These are phyloP conservation scores for Xylariaceae sp. DNA, from an alignment of 2,329 filamentous ascomycete species.

Conservation along the genomic window DNA sequence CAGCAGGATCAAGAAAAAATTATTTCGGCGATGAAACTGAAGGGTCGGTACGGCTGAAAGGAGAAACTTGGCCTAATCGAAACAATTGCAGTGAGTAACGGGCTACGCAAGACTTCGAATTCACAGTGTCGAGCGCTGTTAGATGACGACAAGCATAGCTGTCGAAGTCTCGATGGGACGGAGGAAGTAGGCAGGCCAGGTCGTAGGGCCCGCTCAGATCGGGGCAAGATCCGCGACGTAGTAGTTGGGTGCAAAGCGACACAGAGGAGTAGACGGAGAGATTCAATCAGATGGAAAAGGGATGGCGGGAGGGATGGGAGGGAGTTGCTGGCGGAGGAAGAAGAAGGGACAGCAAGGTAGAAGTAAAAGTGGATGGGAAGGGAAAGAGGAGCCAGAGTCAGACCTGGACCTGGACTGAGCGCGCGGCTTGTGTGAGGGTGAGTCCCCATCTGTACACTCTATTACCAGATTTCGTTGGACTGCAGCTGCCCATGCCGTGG, in stretches of 20 bases:
- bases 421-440: constrained; percentile 18
- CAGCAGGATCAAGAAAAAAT: constrained; percentile 7
- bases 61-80: constrained; percentile 6
- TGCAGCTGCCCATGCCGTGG: constrained; percentile 20
- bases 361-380: constrained; percentile 15
- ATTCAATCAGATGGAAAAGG: constrained; percentile 16
- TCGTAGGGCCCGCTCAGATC: constrained; percentile 6
- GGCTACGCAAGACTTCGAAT: constrained; percentile 22
- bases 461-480: constrained; percentile 21
- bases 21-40: not conserved
- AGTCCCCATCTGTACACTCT: constrained; percentile 6
- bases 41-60: not conserved
- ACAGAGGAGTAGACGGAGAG: constrained; percentile 6
- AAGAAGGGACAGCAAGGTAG: constrained; percentile 27
- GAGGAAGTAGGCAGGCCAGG: constrained; percentile 8
- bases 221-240: not conserved
- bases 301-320: constrained; percentile 16
- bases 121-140: constrained; percentile 26
- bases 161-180: constrained; percentile 11
- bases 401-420: not conserved
- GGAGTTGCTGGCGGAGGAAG: constrained; percentile 17
- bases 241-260: constrained; percentile 1
- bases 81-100: constrained; percentile 21
- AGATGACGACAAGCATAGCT: constrained; percentile 28
- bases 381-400: constrained; percentile 21